A percentile compares a stretch with the other conserved stretches of the same genome.
phyloP scores from a whole-genome alignment of 2,329 filamentous ascomycete genomes.

The Monosporascus sp. region DNA sequence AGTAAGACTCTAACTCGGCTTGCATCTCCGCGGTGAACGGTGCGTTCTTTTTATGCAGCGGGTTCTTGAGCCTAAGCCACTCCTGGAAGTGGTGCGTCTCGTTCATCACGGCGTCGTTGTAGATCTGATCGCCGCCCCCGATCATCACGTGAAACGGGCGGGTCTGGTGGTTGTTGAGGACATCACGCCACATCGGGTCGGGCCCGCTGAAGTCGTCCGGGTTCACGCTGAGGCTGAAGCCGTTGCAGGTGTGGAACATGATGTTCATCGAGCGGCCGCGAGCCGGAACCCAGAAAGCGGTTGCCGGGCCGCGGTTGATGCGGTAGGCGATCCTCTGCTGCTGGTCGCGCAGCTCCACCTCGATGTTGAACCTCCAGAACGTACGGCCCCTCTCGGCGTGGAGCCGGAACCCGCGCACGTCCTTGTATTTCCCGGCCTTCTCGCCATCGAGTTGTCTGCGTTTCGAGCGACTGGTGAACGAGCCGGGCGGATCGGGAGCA shows the following conservation, averaged over 20 bases:
- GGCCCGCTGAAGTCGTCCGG: constrained; percentile 81
- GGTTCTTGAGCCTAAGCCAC: constrained; percentile 79
- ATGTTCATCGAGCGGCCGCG: constrained; percentile 88
- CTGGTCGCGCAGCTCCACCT: constrained; percentile 73
- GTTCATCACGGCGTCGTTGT: constrained; percentile 80
- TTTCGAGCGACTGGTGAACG: constrained; percentile 49
- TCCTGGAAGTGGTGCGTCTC: constrained; percentile 73
- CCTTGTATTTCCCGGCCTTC: constrained; percentile 72
- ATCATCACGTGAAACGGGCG: constrained; percentile 97
- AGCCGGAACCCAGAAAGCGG: constrained; percentile 92
- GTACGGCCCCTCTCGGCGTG: constrained; percentile 84
- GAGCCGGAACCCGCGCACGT: constrained; percentile 75
- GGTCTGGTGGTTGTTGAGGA: constrained; percentile 86
- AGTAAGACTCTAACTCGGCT: constrained; percentile 82
- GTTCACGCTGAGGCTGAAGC: constrained; percentile 79
- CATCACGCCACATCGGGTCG: constrained; percentile 94
- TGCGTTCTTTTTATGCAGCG: constrained; percentile 70
- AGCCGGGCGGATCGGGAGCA: constrained; percentile 44
- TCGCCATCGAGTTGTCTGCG: constrained; percentile 67
- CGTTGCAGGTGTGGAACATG: constrained; percentile 98
- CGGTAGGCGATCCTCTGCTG: constrained; percentile 91
- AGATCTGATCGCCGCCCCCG: constrained; percentile 94
- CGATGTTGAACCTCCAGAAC: constrained; percentile 96
- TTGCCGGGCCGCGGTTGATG: constrained; percentile 84
- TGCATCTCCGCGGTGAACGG: constrained; percentile 80